phyloP scores from a whole-genome alignment of 495 filamentous ascomycete species.

The Aspergillus ellipticus region DNA sequence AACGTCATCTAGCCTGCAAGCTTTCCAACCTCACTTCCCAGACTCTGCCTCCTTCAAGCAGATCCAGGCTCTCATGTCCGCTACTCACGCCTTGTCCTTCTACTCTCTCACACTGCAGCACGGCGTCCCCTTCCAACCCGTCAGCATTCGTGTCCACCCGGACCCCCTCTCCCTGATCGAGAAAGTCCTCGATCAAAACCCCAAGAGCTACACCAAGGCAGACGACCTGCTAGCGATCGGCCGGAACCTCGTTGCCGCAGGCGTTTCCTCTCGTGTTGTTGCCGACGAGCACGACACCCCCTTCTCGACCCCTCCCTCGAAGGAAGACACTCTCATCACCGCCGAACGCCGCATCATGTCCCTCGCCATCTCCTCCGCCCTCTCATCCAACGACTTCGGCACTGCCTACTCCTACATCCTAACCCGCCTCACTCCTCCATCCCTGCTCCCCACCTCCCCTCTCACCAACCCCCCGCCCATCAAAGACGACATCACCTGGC shows the following conservation, averaged over 20 bases:
- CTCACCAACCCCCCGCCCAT: slow-evolving; percentile 25
- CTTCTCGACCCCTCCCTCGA: slow-evolving; percentile 8
- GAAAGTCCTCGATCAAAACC: slow-evolving; percentile 86
- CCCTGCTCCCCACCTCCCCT: slow-evolving; percentile 26
- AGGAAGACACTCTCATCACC: slow-evolving; percentile 28
- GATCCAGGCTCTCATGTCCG: slow-evolving; percentile 67
- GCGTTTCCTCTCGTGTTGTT: slow-evolving; percentile 38
- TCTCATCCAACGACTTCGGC: slow-evolving; percentile 87
- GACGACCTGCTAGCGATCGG: slow-evolving; percentile 81
- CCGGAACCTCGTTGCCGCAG: slow-evolving; percentile 69
- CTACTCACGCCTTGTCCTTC: slow-evolving; percentile 82
- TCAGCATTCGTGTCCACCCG: slow-evolving; percentile 78
- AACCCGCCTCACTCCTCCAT: slow-evolving; percentile 51
- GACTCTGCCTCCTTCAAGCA: slow-evolving; percentile 52
- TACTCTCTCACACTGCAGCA: slow-evolving; percentile 88
- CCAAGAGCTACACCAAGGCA: slow-evolving; percentile 77
- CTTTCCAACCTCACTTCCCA: slow-evolving; percentile 63
- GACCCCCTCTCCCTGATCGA: slow-evolving; percentile 82
- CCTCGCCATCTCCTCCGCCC: slow-evolving; percentile 85
- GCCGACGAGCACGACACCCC: slow-evolving; percentile 18
- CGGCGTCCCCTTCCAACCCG: slow-evolving; percentile 87
- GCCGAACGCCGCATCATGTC: slow-evolving; percentile 69
- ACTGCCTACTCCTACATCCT: slow-evolving; percentile 95
- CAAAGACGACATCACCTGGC: slow-evolving; percentile 84
- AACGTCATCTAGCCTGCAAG: slow-evolving; percentile 52